A percentile compares a stretch with the other conserved stretches of the same genome.
Evolutionary conservation across 2,329 filamentous ascomycete species (phyloP).

Genomic region (Colletotrichum zoysiae): DNA sequence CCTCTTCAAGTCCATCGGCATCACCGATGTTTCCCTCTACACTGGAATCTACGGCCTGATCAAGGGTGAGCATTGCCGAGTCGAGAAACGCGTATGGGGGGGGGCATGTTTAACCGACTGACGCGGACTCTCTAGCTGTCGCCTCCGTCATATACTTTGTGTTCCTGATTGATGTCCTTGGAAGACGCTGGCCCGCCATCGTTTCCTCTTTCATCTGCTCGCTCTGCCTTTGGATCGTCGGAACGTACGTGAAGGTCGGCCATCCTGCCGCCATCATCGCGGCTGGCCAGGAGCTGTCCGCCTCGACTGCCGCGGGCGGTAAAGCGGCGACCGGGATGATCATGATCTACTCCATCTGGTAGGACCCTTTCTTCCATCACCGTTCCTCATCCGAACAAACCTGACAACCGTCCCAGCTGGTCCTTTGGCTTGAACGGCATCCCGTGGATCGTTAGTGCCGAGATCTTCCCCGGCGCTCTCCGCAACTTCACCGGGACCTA

Average conservation of each 20-base stretch:
- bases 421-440: slow-evolving; percentile 60
- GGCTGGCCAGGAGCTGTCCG: slow-evolving; percentile 56
- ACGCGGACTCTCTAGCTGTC: slow-evolving; percentile 44
- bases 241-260: slow-evolving; percentile 64
- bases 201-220: slow-evolving; percentile 62
- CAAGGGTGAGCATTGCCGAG: slow-evolving; percentile 45
- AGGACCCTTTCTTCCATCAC: slow-evolving; percentile 44
- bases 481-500: slow-evolving; percentile 57
- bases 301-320: slow-evolving; percentile 59
- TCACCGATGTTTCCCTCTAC: slow-evolving; percentile 58
- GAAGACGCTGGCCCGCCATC: slow-evolving; percentile 57
- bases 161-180: slow-evolving; percentile 54
- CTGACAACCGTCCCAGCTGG: slow-evolving; percentile 48
- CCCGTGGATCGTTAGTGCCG: slow-evolving; percentile 60
- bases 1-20: slow-evolving; percentile 57
- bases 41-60: slow-evolving; percentile 65
- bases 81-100: too few species aligned
- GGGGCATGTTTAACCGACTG: background rate
- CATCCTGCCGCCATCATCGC: slow-evolving; percentile 60
- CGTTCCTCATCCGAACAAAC: background rate
- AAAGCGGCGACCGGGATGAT: slow-evolving; percentile 67
- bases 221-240: slow-evolving; percentile 63
- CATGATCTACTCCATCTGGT: slow-evolving; percentile 67
- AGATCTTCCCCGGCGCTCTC: slow-evolving; percentile 59
- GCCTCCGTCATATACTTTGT: slow-evolving; percentile 57